Conservation (phyloP, 2,329 filamentous ascomycete species). For the Colletotrichum sp. region DNA sequence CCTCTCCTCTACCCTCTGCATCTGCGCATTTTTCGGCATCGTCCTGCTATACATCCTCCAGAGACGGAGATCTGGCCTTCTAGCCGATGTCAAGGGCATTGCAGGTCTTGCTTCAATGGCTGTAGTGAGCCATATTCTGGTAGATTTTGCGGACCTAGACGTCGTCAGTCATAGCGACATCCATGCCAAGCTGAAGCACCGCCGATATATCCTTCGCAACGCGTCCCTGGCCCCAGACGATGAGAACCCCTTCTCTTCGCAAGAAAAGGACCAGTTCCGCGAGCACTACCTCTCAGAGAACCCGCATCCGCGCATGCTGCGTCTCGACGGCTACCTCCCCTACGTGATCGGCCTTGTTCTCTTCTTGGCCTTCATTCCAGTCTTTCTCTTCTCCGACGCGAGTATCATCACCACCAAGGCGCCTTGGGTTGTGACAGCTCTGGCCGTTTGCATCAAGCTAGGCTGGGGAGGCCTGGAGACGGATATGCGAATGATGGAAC, state of each 20-base stretch:
- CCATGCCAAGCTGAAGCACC: conserved; percentile 68
- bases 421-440: conserved; percentile 68
- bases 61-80: conserved; percentile 67
- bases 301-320: conserved; percentile 74
- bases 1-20: conserved; percentile 58
- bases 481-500: conserved; percentile 75
- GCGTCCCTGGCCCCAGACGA: conserved; percentile 72
- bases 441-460: conserved; percentile 72
- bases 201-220: conserved; percentile 73
- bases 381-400: conserved; percentile 65
- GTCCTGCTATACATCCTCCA: conserved; percentile 66
- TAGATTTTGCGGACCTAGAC: conserved; percentile 77
- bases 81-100: conserved; percentile 74
- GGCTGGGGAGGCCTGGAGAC: conserved; percentile 73
- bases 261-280: conserved; percentile 52
- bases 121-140: conserved; percentile 73
- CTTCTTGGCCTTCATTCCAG: conserved; percentile 63
- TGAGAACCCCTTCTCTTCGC: conserved; percentile 44
- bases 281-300: conserved; percentile 59
- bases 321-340: conserved; percentile 61
- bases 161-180: conserved; percentile 70
- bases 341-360: conserved; percentile 63
- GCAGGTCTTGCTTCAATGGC: conserved; percentile 79
- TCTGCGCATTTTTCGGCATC: conserved; percentile 64
- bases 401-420: conserved; percentile 63